These are phyloP conservation scores for Lentinula edodes DNA, from an alignment of 768 basidiomycete species.

Conservation along the genomic window DNA sequence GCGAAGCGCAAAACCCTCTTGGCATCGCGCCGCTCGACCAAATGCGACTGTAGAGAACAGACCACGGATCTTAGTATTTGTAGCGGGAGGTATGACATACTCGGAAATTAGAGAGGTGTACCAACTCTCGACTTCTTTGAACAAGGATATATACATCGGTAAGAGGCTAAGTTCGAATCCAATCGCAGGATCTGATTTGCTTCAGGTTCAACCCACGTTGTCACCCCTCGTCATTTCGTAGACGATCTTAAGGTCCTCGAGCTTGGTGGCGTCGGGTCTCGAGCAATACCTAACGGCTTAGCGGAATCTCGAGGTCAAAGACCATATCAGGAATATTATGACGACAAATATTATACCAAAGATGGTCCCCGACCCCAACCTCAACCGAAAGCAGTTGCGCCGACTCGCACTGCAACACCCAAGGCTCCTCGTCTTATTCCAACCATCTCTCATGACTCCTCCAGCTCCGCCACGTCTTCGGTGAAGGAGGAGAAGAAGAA, in stretches of 20 bases:
- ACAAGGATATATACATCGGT: constrained; percentile 94
- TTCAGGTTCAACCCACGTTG: constrained; percentile 82
- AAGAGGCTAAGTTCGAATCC: neutral
- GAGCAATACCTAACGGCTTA: constrained; percentile 64
- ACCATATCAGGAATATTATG: constrained; percentile 71
- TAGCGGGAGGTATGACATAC: constrained; percentile 94
- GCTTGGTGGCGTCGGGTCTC: constrained; percentile 79
- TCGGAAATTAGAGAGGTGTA: constrained; percentile 92
- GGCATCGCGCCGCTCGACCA: constrained; percentile 73
- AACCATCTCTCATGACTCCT: constrained; percentile 47
- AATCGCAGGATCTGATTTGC: neutral
- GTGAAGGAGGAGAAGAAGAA: constrained; percentile 63
- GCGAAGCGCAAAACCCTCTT: constrained; percentile 83
- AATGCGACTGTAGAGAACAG: constrained; percentile 46
- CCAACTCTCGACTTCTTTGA: constrained; percentile 62
- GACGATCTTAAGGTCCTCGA: constrained; percentile 87
- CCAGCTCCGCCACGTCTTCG: constrained; percentile 29
- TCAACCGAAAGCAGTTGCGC: constrained; percentile 19
- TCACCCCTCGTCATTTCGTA: constrained; percentile 80
- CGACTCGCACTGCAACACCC: constrained; percentile 13
- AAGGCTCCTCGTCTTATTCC: constrained; percentile 44
- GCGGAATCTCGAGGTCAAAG: constrained; percentile 41
- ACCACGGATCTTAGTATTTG: constrained; percentile 82
- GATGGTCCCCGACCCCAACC: constrained; percentile 47
- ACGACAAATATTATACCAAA: constrained; percentile 67